Conservation (phyloP, 805 yeast species). For the Saturnispora ahearnii region DNA sequence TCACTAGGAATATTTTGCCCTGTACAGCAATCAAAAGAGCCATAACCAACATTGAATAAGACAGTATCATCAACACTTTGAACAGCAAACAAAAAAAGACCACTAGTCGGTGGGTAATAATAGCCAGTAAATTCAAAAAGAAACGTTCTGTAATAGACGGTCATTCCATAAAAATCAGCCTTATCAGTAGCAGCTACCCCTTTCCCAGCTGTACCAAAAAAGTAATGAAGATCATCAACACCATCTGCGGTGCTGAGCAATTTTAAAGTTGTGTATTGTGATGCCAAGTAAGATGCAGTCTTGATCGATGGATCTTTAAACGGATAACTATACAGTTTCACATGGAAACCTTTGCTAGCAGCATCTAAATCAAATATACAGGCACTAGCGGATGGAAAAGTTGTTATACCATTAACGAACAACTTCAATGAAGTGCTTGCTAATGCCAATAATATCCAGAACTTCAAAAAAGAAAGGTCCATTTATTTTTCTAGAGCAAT, state of each 20-base stretch:
- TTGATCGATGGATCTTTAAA: neutral
- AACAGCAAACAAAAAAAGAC: slow-evolving; percentile 22
- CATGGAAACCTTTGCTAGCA: neutral
- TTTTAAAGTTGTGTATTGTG: neutral
- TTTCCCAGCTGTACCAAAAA: neutral
- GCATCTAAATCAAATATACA: neutral
- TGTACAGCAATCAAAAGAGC: slow-evolving; percentile 29
- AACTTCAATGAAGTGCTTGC: neutral
- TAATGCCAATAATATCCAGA: neutral
- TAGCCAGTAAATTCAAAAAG: slow-evolving; percentile 14
- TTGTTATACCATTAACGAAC: neutral
- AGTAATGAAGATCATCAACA: neutral
- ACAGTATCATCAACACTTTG: slow-evolving; percentile 25
- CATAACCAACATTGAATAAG: slow-evolving; percentile 26
- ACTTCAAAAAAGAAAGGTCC: neutral
- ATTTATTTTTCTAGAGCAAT: neutral
- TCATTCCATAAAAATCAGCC: slow-evolving; percentile 6
- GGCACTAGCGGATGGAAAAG: neutral
- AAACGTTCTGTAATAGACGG: slow-evolving; percentile 6
- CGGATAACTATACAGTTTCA: neutral
- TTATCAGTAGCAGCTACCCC: neutral
- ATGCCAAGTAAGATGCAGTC: neutral
- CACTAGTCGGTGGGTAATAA: slow-evolving; percentile 21
- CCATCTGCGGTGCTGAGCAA: neutral
- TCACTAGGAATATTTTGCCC: slow-evolving; percentile 4